Evolutionary conservation across 2,329 filamentous ascomycete species (phyloP), one percentile per base, ranked within the genome.

Genomic region (Fusarium mundagurra): DNA sequence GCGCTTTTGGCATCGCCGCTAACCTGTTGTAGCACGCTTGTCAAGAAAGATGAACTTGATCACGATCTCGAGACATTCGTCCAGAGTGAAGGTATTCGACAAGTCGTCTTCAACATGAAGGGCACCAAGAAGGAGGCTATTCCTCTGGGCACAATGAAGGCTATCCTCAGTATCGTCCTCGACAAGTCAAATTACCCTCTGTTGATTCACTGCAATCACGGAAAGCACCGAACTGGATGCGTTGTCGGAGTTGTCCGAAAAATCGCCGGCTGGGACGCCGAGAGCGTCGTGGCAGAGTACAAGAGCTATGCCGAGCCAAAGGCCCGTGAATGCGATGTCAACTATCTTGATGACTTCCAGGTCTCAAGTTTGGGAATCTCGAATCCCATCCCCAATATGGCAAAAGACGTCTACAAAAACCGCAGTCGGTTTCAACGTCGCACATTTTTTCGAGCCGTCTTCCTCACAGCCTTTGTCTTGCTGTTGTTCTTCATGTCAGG

Each of bases 141-240:
- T 41, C 89, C 92, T 2, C 80, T 90, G 13, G 82, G 86, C 50
- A 90, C 91, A 33, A 94, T 98, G 88, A 87, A 88, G 71, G 85
- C 89, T 13, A 94, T 96, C 51, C 86, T 97, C 31, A 85, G 89
- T 18, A 84, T 96, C 47, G 88, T 96, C 45, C 86, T 96, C 61
- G 89, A 97, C 78, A 88, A 88, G 55, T 83, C 86, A 39, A 94
- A 97, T 72, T 91, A 96, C 74, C 95, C 95, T 1, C 83, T 98
- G 17, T 87, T 98, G 44, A 89, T 98, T 53, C 95, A 98, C 82
- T 98, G 95, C 87, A 98, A 98, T 80, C 95, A 97, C 76, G 95
- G 95, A 80, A 96, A 94, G 88, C 95, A 98, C 80, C 92, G 95
- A 66, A 98, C 95, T 24, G 95, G 95, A 29, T 98, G 95, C 79